These are phyloP conservation scores for Fusarium sp. DNA, from an alignment of 2,329 filamentous ascomycete genomes.

Conservation along the genomic window DNA sequence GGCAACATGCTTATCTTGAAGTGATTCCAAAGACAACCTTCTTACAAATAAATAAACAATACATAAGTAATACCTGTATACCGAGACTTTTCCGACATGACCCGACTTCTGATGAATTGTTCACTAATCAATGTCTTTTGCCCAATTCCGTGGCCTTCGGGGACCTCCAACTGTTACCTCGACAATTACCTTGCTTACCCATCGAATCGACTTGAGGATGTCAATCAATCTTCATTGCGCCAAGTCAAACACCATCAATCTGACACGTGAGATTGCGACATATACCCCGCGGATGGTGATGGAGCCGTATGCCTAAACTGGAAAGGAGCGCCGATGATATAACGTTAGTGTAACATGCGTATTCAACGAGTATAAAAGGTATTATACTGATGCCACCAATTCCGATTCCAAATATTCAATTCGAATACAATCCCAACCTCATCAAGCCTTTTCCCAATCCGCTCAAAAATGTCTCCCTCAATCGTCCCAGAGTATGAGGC, in stretches of 20 bases:
- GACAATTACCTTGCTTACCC: background rate
- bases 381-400: background rate
- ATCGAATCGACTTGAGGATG: background rate
- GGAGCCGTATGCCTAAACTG: background rate
- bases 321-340: background rate
- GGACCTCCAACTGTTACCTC: background rate
- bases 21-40: background rate
- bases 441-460: too few species aligned
- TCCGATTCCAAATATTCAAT: too few species aligned
- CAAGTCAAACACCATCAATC: background rate
- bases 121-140: background rate
- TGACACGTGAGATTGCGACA: slow-evolving; percentile 24
- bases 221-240: background rate
- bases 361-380: background rate
- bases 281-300: slow-evolving; percentile 30
- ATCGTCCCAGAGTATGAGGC: slow-evolving; percentile 36
- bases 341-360: background rate
- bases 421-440: background rate
- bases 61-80: background rate
- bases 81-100: background rate
- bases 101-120: background rate
- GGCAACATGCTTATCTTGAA: background rate
- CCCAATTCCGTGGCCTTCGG: rapidly evolving
- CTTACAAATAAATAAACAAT: background rate
- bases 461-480: slow-evolving; percentile 22